These are phyloP conservation scores for Nitzschia sp. DNA, from an alignment of 108 stramenopile genomes.

Conservation along the genomic window DNA sequence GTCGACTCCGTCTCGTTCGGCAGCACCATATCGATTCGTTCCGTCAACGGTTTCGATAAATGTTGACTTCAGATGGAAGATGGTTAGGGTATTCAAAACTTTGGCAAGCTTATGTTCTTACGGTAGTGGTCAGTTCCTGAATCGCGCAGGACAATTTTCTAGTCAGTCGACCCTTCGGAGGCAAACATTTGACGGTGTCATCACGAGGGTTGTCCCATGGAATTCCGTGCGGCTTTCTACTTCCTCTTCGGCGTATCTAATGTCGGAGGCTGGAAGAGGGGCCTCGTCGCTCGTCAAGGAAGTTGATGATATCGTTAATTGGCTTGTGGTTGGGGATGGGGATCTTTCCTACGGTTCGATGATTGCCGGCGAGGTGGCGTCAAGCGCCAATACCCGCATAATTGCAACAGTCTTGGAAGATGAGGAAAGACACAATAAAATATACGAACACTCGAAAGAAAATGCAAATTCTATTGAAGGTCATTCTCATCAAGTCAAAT, in stretches of 20 bases:
- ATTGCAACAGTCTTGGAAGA: constrained; percentile 80
- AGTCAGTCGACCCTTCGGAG: no score
- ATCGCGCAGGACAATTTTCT: no score
- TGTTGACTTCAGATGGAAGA: not conserved
- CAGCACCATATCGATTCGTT: not conserved
- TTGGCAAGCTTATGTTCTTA: not conserved
- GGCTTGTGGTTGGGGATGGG: constrained; percentile 80
- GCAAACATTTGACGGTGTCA: no score
- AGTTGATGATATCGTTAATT: constrained; percentile 5
- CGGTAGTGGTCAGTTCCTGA: not conserved
- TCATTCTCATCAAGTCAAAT: constrained; percentile 41
- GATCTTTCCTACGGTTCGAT: constrained; percentile 76
- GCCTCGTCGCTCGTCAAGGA: not conserved
- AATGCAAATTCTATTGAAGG: constrained; percentile 22
- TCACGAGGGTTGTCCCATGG: no score
- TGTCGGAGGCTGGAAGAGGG: constrained; percentile 1
- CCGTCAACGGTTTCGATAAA: not conserved
- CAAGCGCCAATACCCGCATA: constrained; percentile 31
- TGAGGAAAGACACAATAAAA: constrained; percentile 48
- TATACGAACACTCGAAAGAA: constrained; percentile 49
- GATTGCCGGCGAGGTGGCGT: constrained; percentile 44
- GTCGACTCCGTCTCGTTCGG: no score
- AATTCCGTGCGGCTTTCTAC: not conserved
- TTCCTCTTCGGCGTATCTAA: not conserved
- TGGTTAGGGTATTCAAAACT: not conserved